These are phyloP conservation scores for Podila clonocystis DNA, from an alignment of 192 early-diverging fungal species.

Conservation along the genomic window DNA sequence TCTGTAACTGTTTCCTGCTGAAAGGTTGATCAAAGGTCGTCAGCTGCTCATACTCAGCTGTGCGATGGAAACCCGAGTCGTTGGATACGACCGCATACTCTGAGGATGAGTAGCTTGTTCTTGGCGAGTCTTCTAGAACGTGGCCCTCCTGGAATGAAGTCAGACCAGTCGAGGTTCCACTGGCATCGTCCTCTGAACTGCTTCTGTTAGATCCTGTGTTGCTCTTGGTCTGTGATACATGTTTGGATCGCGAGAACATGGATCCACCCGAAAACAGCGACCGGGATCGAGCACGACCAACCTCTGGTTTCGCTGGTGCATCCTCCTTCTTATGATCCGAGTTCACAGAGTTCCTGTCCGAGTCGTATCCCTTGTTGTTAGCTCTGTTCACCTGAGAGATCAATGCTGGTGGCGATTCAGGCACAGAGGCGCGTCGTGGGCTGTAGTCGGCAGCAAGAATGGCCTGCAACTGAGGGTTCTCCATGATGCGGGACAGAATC, in stretches of 20 bases:
- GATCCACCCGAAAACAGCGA: slow-evolving; percentile 15
- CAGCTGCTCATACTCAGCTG: slow-evolving; percentile 32
- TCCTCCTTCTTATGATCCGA: slow-evolving; percentile 10
- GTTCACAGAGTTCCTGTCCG: slow-evolving; percentile 5
- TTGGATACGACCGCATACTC: slow-evolving; percentile 16
- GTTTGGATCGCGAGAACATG: slow-evolving; percentile 18
- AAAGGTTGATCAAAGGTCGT: slow-evolving; percentile 43
- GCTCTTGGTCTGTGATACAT: background rate
- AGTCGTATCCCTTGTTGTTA: slow-evolving; percentile 11
- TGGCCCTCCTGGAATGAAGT: slow-evolving; percentile 40
- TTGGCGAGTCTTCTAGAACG: slow-evolving; percentile 29
- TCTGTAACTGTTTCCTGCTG: slow-evolving; percentile 31
- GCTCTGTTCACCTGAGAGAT: slow-evolving; percentile 10
- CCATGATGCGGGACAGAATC: slow-evolving; percentile 78
- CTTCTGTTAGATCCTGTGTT: slow-evolving; percentile 18
- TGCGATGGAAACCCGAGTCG: background rate
- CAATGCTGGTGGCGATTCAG: slow-evolving; percentile 16
- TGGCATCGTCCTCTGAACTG: slow-evolving; percentile 40
- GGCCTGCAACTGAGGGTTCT: slow-evolving; percentile 60
- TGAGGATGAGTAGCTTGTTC: slow-evolving; percentile 33
- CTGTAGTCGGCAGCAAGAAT: slow-evolving; percentile 55
- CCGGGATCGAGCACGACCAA: slow-evolving; percentile 22
- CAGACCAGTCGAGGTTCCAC: slow-evolving; percentile 9
- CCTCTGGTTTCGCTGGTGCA: background rate
- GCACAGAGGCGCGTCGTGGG: slow-evolving; percentile 11